Evolutionary conservation across 495 filamentous ascomycete genomes (phyloP), one percentile per base, ranked within the genome.

Genomic region (Chaetomidium leptoderma): DNA sequence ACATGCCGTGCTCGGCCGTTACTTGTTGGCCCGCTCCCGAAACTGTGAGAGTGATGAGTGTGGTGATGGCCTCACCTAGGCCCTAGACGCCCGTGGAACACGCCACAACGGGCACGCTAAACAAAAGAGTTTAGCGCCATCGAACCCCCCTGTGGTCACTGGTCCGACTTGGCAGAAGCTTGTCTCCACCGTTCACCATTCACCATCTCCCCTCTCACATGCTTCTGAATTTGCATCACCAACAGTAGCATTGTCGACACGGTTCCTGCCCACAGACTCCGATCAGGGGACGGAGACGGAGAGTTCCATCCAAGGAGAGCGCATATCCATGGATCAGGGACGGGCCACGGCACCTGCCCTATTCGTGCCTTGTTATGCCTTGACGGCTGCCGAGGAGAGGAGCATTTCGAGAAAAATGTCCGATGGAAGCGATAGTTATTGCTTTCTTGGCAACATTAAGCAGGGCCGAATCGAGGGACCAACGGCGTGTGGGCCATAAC

Each of bases 381-480:
- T n/a, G 14, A 5, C 29, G 16, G 6, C n/a, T 6, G 26, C 3
- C 27, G 26, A 32, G 27, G 27, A 16, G 19, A 10, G 45, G 8
- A 17, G 26, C 26, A 5, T 47, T 47, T 47, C 14, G 27, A 47
- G 45, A 19, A 6, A 47, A 47, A 47, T 32, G 45, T 27, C 45
- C 45, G 45, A 45, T n/a, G n/a, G n/a, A 24, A 24, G 10, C 7
- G 6, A 45, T 27, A 45, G 27, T 45, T 23, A 17, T 6, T 6
- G 43, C 26, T 47, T 47, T 24, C 44, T 47, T 47, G 44, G 44
- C 44, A 11, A 26, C 4, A 1, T 10, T 3, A 16, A 47, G 24
- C 44, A 47, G 44, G 44, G 44, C 44, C 44, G 26, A 47, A 47
- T 47, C 24, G 10, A 30, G 26, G 44, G 13, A 17, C 24, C 42